These are phyloP conservation scores for Nepenthes gracilis DNA, from an alignment of 148 eudicot genomes.

Conservation along the genomic window DNA sequence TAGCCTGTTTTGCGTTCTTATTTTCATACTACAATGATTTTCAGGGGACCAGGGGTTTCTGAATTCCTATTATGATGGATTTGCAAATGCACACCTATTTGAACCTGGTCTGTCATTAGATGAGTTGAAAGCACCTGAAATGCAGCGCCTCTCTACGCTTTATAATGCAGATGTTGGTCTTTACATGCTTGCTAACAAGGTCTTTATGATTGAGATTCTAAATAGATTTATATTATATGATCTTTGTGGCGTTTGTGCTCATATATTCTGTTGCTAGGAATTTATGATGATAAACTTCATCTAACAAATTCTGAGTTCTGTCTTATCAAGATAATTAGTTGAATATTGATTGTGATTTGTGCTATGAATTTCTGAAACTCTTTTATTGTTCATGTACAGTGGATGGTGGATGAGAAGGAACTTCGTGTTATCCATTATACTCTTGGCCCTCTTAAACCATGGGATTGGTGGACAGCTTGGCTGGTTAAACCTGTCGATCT, in stretches of 20 bases:
- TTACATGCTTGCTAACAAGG: conserved; percentile 99
- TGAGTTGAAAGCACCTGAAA: conserved; percentile 51
- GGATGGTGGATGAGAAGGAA: conserved; percentile 97
- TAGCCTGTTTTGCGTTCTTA: too few species aligned
- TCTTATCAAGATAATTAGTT: neutral
- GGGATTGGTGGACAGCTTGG: conserved; percentile 99
- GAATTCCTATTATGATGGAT: conserved; percentile 74
- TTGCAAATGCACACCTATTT: conserved; percentile 78
- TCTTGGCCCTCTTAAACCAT: conserved; percentile 95
- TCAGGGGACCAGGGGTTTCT: conserved; percentile 96
- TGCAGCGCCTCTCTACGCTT: conserved; percentile 95
- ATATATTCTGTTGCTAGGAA: too few species aligned
- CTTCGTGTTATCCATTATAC: conserved; percentile 94
- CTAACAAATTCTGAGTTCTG: neutral
- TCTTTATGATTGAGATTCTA: conserved; percentile 6
- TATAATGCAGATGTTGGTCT: conserved; percentile 99
- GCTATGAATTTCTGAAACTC: neutral
- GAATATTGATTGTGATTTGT: neutral
- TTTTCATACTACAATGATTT: neutral
- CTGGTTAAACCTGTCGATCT: conserved; percentile 92
- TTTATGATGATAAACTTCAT: too few species aligned
- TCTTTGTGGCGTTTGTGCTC: neutral
- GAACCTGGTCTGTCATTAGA: conserved; percentile 22
- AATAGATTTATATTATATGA: neutral
- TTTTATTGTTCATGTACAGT: conserved; percentile 32